Evolutionary conservation across 2,329 filamentous ascomycete species (phyloP).

Genomic region (Ustilaginoidea virens): DNA sequence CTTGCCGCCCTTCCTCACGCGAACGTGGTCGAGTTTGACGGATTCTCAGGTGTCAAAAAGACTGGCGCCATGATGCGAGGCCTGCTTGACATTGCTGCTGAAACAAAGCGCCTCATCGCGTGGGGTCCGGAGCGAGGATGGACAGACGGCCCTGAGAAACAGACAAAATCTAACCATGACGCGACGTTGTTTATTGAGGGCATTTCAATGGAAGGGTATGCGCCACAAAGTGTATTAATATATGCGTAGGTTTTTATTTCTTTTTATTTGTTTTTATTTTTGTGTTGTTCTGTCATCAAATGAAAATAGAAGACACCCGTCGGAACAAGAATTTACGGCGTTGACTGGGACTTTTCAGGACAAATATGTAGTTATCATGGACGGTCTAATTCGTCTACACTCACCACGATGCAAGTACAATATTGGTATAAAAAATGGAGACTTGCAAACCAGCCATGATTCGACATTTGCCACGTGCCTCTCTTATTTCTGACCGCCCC

Average conservation of each 20-base stretch:
- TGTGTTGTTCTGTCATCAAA: no score
- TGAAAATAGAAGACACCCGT: no score
- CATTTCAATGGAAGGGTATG: slow-evolving; percentile 7
- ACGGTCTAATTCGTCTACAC: no score
- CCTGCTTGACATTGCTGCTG: slow-evolving; percentile 35
- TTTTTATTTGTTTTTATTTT: no score
- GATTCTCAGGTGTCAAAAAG: slow-evolving; percentile 48
- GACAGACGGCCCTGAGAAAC: slow-evolving; percentile 34
- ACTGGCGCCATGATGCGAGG: slow-evolving; percentile 47
- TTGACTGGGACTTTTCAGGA: no score
- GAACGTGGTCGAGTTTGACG: slow-evolving; percentile 52
- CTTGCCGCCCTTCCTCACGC: slow-evolving; percentile 41
- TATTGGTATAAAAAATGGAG: not conserved
- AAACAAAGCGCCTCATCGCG: slow-evolving; percentile 34
- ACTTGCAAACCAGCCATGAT: not conserved
- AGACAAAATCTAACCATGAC: not conserved
- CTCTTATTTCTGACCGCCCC: no score
- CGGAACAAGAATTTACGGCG: no score
- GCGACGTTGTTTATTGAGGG: slow-evolving; percentile 3
- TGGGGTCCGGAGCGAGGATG: slow-evolving; percentile 57
- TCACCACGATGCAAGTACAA: no score
- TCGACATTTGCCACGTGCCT: no score
- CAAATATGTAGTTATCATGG: no score
- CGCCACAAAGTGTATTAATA: slow-evolving; percentile 7
- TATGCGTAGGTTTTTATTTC: no score